Evolutionary conservation across 2,329 filamentous ascomycete genomes (phyloP), one percentile per base, ranked within the genome.

Genomic region (Ophiostoma pallidulum): DNA sequence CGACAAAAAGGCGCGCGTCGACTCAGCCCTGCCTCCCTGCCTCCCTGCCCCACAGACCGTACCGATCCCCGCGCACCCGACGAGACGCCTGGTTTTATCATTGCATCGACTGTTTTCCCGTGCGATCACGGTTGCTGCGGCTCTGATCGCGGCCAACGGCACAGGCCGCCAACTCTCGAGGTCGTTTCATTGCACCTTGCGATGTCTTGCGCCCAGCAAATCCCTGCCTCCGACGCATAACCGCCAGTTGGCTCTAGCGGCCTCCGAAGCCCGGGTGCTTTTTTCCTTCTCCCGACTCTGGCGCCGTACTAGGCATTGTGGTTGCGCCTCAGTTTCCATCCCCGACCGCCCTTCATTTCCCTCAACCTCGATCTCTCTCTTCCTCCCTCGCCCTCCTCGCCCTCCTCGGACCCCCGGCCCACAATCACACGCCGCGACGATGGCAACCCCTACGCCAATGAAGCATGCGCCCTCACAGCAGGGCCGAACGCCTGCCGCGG

Each of bases 391-490:
- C 24, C 24, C 24, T 28, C 24, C n/a, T n/a, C n/a, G n/a, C n/a
- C n/a, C n/a, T n/a, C n/a, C n/a, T n/a, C n/a, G n/a, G n/a, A n/a
- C n/a, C n/a, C n/a, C n/a, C n/a, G n/a, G n/a, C n/a, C n/a, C n/a
- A n/a, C 6, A 28, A 28, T 28, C 24, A 28, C 24, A 28, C 24
- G 6, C 10, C 24, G 6, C 24, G 31, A 47, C 31, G n/a, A 75
- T 75, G 72, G 64, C 72, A 24, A 75, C 72, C 0, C 71, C 73
- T 9, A 74, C 71, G 8, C 63, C 71, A 9, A 71, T 70, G 60
- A 75, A 73, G 60, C 67, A 70, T 29, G 59, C 56, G 6, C 63
- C 71, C 36, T 78, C 74, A 13, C 70, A 72, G 55, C 71, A 73
- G 60, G 70, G 70, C n/a, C 64, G 66, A 31, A 73, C 71, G 3